These are phyloP conservation scores for Cyberlindnera mrakii DNA, from an alignment of 805 yeast species.

Conservation along the genomic window DNA sequence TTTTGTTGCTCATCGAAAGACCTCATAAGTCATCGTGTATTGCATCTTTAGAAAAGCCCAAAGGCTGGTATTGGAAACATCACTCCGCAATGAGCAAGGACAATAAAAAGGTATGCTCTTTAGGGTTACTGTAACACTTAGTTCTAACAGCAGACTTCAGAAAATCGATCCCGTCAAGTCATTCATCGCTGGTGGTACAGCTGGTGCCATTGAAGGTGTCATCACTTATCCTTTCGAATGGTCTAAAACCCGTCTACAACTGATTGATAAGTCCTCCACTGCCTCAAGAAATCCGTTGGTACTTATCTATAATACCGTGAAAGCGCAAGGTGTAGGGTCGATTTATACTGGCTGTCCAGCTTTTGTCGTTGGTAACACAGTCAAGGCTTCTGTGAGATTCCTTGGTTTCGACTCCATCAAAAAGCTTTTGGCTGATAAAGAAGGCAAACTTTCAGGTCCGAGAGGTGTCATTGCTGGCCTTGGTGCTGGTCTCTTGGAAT, in stretches of 20 bases:
- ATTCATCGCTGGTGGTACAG: constrained; percentile 91
- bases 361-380: constrained; percentile 91
- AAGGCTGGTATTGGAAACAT: no score
- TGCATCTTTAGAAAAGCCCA: no score
- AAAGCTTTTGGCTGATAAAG: constrained; percentile 65
- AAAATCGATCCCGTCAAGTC: constrained; percentile 70
- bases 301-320: constrained; percentile 68
- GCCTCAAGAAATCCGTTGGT: constrained; percentile 80
- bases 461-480: constrained; percentile 95
- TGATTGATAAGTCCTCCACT: constrained; percentile 57
- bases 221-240: constrained; percentile 95
- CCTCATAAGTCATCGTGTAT: no score
- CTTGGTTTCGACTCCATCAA: constrained; percentile 89
- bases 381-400: constrained; percentile 92
- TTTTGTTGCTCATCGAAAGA: no score
- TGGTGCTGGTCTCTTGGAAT: constrained; percentile 92
- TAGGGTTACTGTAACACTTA: background rate
- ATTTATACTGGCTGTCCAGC: constrained; percentile 96
- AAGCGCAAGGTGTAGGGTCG: constrained; percentile 70
- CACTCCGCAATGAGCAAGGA: background rate
- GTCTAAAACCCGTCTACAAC: constrained; percentile 89
- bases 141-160: background rate
- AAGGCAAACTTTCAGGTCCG: constrained; percentile 84
- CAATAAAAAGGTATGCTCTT: constrained; percentile 1
- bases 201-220: constrained; percentile 93